These are phyloP conservation scores for bread wheat (Triticum aestivum) DNA, from an alignment of 176 grass and related monocot genomes.

Conservation along the genomic window IWGSC_CS_RefSeq_v2.1 NC_057800.1:393270461-393270960, in stretches of 20 bases:
- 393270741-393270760: conserved; percentile 97
- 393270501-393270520: background rate
- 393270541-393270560: conserved; percentile 30
- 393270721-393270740: conserved; percentile 99
- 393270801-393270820: conserved; percentile 86
- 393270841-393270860: conserved; percentile 43
- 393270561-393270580: conserved; percentile 21
- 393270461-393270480: conserved; percentile 16
- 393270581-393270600: conserved; percentile 36
- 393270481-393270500: conserved; percentile 21
- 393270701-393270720: conserved; percentile 99
- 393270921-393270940: conserved; percentile 93
- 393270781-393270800: conserved; percentile 99
- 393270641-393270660: conserved; percentile 62
- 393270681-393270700: conserved; percentile 99
- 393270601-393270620: conserved; percentile 42
- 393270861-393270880: conserved; percentile 36
- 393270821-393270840: conserved; percentile 53
- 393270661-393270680: conserved; percentile 85
- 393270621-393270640: conserved; percentile 43
- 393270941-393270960: conserved; percentile 99
- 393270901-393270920: conserved; percentile 64
- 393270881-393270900: conserved; percentile 51
- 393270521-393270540: conserved; percentile 22
- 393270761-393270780: conserved; percentile 98